phyloP scores from a whole-genome alignment of 1,284 basidiomycete genomes.

The Microbotryum silenes-acaulis region DNA sequence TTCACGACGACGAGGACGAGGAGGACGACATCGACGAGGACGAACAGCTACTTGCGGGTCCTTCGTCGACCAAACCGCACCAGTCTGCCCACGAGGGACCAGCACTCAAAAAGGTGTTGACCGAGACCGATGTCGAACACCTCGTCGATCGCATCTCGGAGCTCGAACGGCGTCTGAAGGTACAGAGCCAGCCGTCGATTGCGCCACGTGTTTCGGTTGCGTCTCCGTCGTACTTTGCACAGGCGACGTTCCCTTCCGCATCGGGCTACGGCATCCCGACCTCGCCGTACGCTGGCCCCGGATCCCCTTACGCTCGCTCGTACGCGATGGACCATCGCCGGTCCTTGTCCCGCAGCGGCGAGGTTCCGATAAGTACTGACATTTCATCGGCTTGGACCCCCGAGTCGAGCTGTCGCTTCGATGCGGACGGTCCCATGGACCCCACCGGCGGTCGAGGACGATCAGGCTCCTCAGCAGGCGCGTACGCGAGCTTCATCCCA shows the following conservation, averaged over 20 bases:
- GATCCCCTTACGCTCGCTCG: neutral
- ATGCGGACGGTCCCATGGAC: neutral
- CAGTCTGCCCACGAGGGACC: no score
- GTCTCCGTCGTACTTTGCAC: no score
- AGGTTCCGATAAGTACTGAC: neutral
- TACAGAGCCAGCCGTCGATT: no score
- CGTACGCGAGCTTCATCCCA: neutral
- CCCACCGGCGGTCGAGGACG: neutral
- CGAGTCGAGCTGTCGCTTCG: constrained; percentile 4
- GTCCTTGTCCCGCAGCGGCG: neutral
- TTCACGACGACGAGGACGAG: no score
- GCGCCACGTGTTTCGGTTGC: no score
- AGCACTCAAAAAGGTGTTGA: no score
- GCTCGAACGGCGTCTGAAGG: no score
- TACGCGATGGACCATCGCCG: neutral
- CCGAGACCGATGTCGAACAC: no score
- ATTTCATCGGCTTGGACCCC: constrained; percentile 5
- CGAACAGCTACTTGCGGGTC: no score
- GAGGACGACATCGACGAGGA: no score
- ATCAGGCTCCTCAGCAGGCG: neutral
- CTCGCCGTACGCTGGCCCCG: neutral
- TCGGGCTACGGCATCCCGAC: neutral
- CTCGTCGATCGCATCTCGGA: no score
- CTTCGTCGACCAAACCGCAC: no score
- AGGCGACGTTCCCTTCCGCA: neutral